These are phyloP conservation scores for Rhizopus microsporus DNA, from an alignment of 371 early-diverging fungal genomes.

Conservation along the genomic window DNA sequence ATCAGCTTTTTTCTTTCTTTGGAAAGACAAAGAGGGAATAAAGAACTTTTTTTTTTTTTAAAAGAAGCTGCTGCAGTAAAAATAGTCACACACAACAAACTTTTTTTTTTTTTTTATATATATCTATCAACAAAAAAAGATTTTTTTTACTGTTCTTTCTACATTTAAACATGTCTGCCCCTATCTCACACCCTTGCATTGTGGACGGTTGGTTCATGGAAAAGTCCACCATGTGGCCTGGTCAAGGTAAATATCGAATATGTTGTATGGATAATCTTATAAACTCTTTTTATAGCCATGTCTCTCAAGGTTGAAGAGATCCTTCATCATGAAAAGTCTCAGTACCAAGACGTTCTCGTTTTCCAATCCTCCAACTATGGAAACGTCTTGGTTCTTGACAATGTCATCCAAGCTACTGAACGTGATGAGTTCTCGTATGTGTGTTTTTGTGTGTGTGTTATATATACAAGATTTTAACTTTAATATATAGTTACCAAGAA, in stretches of 20 bases:
- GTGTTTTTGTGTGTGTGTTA: background rate
- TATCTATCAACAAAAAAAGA: background rate
- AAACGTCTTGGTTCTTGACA: constrained; percentile 95
- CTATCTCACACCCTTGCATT: constrained; percentile 86
- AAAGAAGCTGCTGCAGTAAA: too few relatives aligned
- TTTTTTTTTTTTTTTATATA: constrained; percentile 1
- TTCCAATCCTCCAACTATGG: constrained; percentile 94
- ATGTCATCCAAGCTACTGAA: constrained; percentile 96
- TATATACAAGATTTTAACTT: background rate
- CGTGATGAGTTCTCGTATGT: constrained; percentile 95
- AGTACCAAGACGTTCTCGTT: constrained; percentile 95
- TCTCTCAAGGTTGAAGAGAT: constrained; percentile 91
- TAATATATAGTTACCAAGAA: constrained; percentile 86
- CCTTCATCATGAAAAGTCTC: constrained; percentile 90
- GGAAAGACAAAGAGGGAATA: background rate
- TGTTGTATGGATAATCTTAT: background rate
- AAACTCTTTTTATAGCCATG: constrained; percentile 73
- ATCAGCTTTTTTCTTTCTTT: background rate
- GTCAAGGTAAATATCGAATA: constrained; percentile 70
- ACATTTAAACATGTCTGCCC: constrained; percentile 42
- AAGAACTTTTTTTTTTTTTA: background rate
- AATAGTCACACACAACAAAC: background rate
- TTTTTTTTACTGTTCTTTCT: constrained; percentile 15
- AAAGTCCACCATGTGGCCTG: constrained; percentile 93
- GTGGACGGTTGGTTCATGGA: constrained; percentile 96